A percentile compares a stretch with the other conserved stretches of the same genome.
phyloP scores from a whole-genome alignment of 2,329 filamentous ascomycete species.

The Fusarium beomiforme region DNA sequence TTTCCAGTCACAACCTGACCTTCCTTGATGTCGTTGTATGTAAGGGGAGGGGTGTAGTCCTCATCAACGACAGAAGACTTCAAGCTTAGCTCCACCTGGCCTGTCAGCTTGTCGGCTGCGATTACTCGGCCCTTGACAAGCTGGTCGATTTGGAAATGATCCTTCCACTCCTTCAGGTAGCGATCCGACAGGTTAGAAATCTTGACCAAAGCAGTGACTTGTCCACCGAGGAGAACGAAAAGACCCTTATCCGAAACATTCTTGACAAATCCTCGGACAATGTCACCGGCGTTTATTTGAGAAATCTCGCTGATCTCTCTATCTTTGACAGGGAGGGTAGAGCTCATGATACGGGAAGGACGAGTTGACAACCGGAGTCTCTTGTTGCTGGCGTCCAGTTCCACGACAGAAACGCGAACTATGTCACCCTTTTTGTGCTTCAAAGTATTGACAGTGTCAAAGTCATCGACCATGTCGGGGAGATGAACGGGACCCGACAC shows the following conservation, averaged over 20 bases:
- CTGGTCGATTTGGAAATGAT: constrained; percentile 86
- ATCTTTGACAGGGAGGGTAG: constrained; percentile 82
- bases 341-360: constrained; percentile 89
- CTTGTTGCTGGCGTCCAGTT: constrained; percentile 86
- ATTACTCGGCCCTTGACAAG: constrained; percentile 89
- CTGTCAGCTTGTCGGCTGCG: constrained; percentile 72
- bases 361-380: constrained; percentile 82
- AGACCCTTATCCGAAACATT: constrained; percentile 89
- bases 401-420: constrained; percentile 84
- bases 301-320: constrained; percentile 76
- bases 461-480: constrained; percentile 88
- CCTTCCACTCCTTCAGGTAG: constrained; percentile 96
- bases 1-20: constrained; percentile 90
- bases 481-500: constrained; percentile 84
- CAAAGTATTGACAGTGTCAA: constrained; percentile 78
- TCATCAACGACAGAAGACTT: constrained; percentile 86
- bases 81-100: constrained; percentile 85
- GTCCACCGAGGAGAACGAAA: constrained; percentile 84
- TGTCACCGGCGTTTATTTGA: constrained; percentile 79
- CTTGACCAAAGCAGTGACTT: constrained; percentile 83
- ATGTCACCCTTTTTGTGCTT: constrained; percentile 86
- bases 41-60: constrained; percentile 77
- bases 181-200: constrained; percentile 90
- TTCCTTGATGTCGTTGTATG: constrained; percentile 78
- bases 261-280: constrained; percentile 92